Evolutionary conservation across 2,329 filamentous ascomycete genomes (phyloP).

Genomic region (Penicillium expansum): DNA sequence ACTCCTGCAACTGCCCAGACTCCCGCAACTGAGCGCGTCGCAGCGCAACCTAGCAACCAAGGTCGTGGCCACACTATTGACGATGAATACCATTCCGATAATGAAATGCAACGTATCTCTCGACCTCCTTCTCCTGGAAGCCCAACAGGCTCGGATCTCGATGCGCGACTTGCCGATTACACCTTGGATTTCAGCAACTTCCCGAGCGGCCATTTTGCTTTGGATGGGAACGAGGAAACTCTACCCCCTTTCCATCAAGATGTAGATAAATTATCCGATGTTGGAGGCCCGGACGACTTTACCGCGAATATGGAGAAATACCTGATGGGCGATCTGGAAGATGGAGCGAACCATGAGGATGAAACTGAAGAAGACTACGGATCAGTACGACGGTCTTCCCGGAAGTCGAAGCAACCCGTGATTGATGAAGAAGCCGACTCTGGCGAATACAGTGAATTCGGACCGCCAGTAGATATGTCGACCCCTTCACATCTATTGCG

Average conservation of each 20-base stretch:
- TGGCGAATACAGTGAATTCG: conserved; percentile 43
- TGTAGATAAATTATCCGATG: conserved; percentile 36
- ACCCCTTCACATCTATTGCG: conserved; percentile 43
- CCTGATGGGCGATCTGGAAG: conserved; percentile 32
- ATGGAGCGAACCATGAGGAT: conserved; percentile 13
- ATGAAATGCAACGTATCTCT: conserved; percentile 9
- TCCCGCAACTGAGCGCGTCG: conserved; percentile 21
- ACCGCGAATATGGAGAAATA: conserved; percentile 44
- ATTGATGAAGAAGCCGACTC: conserved; percentile 34
- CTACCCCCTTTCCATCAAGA: conserved; percentile 28
- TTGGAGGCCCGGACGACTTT: conserved; percentile 44
- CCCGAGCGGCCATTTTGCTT: conserved; percentile 26
- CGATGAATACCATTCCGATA: conserved; percentile 10
- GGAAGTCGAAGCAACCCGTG: conserved; percentile 23
- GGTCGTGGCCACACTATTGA: conserved; percentile 4
- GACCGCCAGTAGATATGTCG: conserved; percentile 44
- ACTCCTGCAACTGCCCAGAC: conserved; percentile 27
- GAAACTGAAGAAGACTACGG: conserved; percentile 8
- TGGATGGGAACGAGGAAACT: conserved; percentile 24
- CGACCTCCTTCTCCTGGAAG: conserved; percentile 26
- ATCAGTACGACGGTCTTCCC: conserved; percentile 18
- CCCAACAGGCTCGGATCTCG: conserved; percentile 33
- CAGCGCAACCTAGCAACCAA: conserved; percentile 9
- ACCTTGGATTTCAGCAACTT: conserved; percentile 42
- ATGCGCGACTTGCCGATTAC: conserved; percentile 42